A percentile compares a stretch with the other conserved stretches of the same genome.
Conservation (phyloP, 768 basidiomycete species). For the Amanita rimosa region DNA sequence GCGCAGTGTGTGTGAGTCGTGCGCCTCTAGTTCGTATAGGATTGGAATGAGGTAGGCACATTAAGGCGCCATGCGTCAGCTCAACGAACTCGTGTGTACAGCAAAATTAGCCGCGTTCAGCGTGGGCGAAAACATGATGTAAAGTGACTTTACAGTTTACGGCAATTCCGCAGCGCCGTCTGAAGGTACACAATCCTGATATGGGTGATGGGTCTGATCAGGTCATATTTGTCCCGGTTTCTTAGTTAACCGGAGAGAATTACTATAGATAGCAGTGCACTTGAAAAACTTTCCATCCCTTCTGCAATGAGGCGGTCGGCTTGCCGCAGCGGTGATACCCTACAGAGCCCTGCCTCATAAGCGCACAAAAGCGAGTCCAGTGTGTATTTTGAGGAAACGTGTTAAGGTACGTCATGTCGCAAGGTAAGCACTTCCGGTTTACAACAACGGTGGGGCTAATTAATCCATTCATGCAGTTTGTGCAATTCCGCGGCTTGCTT, state of each 20-base stretch:
- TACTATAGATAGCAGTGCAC: background rate
- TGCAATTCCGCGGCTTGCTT: background rate
- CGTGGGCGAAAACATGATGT: background rate
- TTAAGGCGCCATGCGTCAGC: background rate
- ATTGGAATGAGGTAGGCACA: background rate
- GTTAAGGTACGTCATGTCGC: background rate
- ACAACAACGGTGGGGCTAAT: background rate
- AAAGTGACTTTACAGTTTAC: background rate
- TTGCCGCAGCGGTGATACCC: background rate
- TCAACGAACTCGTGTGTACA: background rate
- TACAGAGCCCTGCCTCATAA: background rate
- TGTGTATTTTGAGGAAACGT: background rate
- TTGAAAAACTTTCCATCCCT: background rate
- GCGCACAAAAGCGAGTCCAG: background rate
- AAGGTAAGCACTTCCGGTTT: background rate
- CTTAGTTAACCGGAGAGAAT: background rate
- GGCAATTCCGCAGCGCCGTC: background rate
- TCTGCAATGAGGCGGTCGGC: background rate
- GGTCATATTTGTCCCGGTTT: background rate
- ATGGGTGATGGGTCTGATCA: background rate
- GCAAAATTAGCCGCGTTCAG: background rate
- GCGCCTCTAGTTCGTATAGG: background rate
- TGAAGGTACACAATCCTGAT: background rate
- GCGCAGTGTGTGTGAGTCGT: background rate
- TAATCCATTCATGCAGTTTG: background rate